Conservation (phyloP, 805 yeast genomes). For the Saturnispora zaruensis region DNA sequence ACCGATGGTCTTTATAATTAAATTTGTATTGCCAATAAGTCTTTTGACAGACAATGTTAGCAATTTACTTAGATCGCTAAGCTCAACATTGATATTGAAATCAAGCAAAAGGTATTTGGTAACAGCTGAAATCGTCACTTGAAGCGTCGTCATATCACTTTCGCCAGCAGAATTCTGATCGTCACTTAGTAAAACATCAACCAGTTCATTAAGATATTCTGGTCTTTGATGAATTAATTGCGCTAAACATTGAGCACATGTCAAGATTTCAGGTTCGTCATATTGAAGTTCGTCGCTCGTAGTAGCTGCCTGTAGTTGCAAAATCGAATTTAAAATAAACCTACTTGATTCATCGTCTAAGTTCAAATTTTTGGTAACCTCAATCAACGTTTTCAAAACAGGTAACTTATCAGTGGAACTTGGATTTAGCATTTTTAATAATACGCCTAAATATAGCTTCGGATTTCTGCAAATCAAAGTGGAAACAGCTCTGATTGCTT, state of each 20-base stretch:
- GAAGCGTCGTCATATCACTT: neutral
- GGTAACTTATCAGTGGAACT: constrained; percentile 2
- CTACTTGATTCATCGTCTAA: constrained; percentile 6
- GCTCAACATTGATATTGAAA: constrained; percentile 9
- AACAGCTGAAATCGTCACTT: constrained; percentile 23
- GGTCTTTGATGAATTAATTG: constrained; percentile 16
- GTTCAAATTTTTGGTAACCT: constrained; percentile 8
- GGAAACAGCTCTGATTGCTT: constrained; percentile 49
- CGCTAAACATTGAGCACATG: constrained; percentile 22
- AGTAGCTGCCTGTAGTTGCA: constrained; percentile 2
- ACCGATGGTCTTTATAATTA: constrained; percentile 53
- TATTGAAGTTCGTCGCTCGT: neutral
- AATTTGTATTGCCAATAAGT: constrained; percentile 30
- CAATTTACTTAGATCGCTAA: constrained; percentile 15
- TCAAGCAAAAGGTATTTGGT: constrained; percentile 23
- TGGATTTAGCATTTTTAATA: constrained; percentile 25
- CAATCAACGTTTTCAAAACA: constrained; percentile 12
- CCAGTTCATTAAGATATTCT: constrained; percentile 13
- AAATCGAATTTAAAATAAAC: constrained; percentile 2
- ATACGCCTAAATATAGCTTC: constrained; percentile 29
- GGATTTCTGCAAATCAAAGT: constrained; percentile 36
- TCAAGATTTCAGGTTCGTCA: constrained; percentile 16
- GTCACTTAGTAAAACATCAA: constrained; percentile 9
- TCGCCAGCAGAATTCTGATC: neutral
- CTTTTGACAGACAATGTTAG: constrained; percentile 21